phyloP scores from a whole-genome alignment of 495 filamentous ascomycete genomes.

The Neurospora tetraspora region DNA sequence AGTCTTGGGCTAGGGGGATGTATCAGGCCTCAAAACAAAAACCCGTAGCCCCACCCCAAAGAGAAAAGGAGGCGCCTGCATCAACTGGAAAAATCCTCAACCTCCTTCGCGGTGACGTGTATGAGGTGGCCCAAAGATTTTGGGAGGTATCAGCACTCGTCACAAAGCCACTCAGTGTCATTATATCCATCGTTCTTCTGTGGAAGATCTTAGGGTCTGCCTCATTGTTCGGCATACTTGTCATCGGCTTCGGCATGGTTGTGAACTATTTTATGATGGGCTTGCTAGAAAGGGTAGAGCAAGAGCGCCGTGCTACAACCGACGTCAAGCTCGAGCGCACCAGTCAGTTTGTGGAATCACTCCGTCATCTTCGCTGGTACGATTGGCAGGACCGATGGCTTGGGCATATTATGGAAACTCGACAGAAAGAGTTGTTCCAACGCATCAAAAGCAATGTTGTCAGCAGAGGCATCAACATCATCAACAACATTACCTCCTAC shows the following conservation, averaged over 20 bases:
- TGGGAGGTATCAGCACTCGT: conserved; percentile 69
- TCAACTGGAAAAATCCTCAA: conserved; percentile 81
- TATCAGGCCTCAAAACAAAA: neutral
- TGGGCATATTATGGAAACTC: conserved; percentile 55
- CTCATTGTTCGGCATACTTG: conserved; percentile 60
- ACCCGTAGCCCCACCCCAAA: neutral
- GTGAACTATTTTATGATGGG: conserved; percentile 55
- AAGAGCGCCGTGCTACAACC: conserved; percentile 52
- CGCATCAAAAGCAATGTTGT: conserved; percentile 56
- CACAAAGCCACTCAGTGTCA: conserved; percentile 55
- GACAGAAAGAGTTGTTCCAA: conserved; percentile 55
- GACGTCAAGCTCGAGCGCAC: conserved; percentile 64
- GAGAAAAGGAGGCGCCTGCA: conserved; percentile 39
- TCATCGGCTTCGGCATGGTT: conserved; percentile 52
- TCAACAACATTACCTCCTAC: conserved; percentile 54
- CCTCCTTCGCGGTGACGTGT: conserved; percentile 66
- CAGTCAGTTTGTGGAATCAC: conserved; percentile 72
- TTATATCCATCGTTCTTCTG: conserved; percentile 58
- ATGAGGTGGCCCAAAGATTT: conserved; percentile 71
- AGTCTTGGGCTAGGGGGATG: conserved; percentile 1
- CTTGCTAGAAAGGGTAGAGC: conserved; percentile 51
- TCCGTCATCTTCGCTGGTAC: conserved; percentile 80
- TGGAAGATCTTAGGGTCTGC: conserved; percentile 69
- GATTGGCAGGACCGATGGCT: conserved; percentile 80
- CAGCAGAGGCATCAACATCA: conserved; percentile 44